A percentile compares a stretch with the other conserved stretches of the same genome.
Evolutionary conservation across 164 flowering plant genomes (phyloP).

Genomic region (Stephania cephalantha): DNA sequence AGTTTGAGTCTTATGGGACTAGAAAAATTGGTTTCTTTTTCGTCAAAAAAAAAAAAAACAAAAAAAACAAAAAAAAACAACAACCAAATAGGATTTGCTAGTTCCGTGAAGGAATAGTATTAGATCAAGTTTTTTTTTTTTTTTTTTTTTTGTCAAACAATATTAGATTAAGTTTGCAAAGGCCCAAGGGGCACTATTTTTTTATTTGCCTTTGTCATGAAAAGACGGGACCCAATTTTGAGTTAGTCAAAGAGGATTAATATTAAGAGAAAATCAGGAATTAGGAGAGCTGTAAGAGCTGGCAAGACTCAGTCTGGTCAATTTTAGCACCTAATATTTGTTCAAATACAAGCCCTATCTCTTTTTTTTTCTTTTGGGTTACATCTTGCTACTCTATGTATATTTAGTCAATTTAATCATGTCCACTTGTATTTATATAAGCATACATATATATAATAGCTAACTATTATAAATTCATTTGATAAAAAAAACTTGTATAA

Average conservation of each 20-base stretch:
- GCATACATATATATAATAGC: too few species aligned
- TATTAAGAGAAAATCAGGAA: neutral
- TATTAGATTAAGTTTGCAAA: too few species aligned
- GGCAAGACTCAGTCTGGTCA: slow-evolving; percentile 10
- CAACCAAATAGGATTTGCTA: slow-evolving; percentile 4
- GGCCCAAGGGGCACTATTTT: too few species aligned
- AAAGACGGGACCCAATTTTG: slow-evolving; percentile 2
- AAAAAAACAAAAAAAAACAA: too few species aligned
- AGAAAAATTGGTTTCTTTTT: too few species aligned
- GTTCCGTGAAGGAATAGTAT: neutral
- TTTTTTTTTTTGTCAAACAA: too few species aligned
- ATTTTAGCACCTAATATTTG: neutral
- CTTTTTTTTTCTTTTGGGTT: slow-evolving; percentile 4
- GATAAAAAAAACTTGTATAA: too few species aligned
- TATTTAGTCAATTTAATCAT: slow-evolving; percentile 12
- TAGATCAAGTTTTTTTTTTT: neutral
- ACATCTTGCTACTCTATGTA: slow-evolving; percentile 3
- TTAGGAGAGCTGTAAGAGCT: slow-evolving; percentile 1
- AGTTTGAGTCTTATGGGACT: too few species aligned
- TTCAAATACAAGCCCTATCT: too few species aligned
- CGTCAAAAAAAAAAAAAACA: too few species aligned
- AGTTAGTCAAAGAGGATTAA: neutral
- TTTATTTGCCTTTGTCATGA: neutral
- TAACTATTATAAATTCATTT: too few species aligned
- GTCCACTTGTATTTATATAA: slow-evolving; percentile 17